These are phyloP conservation scores for Nidularia sp. DNA, from an alignment of 768 basidiomycete genomes.

Conservation along the genomic window DNA sequence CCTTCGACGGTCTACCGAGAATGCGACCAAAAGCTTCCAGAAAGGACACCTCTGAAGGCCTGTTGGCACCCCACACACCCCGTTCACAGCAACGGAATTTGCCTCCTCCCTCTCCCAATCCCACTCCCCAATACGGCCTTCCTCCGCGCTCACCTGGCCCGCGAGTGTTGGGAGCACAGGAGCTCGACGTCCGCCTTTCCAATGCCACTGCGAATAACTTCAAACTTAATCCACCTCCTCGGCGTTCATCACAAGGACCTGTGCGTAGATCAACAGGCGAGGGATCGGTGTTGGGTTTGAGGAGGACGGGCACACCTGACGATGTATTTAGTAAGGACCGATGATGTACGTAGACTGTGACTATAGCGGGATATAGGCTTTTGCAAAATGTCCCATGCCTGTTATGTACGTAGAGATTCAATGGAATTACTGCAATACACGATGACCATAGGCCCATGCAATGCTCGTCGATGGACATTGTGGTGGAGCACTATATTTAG, in stretches of 20 bases:
- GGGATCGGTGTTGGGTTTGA: no score
- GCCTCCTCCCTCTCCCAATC: conserved; percentile 19
- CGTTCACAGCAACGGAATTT: no score
- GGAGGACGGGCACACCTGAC: no score
- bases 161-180: conserved; percentile 15
- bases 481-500: no score
- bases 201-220: conserved; percentile 25
- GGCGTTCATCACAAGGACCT: conserved; percentile 16
- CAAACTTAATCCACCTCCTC: conserved; percentile 38
- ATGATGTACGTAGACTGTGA: no score
- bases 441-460: no score
- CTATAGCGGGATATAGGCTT: no score
- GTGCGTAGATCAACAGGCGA: conserved; percentile 18
- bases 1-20: conserved; percentile 32
- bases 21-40: conserved; percentile 40
- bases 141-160: conserved; percentile 35
- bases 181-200: conserved; percentile 24
- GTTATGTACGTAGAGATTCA: no score
- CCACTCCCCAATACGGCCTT: conserved; percentile 23
- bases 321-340: no score
- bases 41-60: conserved; percentile 56
- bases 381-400: no score
- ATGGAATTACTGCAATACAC: no score
- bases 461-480: no score
- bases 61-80: conserved; percentile 65